A percentile compares a stretch with the other conserved stretches of the same genome.
phyloP scores from a whole-genome alignment of 176 grass and related monocot species.

The Hsuehochloa calcarea region DNA sequence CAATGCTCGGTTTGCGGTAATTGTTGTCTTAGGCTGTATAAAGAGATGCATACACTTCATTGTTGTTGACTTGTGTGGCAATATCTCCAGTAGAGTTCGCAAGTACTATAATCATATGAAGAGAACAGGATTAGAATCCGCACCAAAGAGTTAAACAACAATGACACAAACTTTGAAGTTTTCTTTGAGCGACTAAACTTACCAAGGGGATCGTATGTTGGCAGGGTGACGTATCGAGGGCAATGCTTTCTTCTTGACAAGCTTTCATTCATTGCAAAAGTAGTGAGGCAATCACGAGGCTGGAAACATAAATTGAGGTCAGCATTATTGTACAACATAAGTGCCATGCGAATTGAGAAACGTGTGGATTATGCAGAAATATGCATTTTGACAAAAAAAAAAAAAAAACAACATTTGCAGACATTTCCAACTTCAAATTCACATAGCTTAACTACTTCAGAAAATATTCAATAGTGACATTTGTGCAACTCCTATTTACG shows the following conservation, averaged over 20 bases:
- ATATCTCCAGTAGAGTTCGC: slow-evolving; percentile 40
- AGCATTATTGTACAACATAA: background rate
- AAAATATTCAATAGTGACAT: background rate
- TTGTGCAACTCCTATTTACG: background rate
- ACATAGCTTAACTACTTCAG: background rate
- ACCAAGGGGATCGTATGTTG: slow-evolving; percentile 62
- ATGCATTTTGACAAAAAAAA: slow-evolving; percentile 8
- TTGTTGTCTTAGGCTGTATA: slow-evolving; percentile 26
- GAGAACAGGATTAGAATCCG: slow-evolving; percentile 8
- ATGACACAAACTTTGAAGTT: background rate
- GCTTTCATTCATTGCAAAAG: slow-evolving; percentile 7
- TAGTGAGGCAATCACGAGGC: slow-evolving; percentile 76
- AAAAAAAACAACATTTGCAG: slow-evolving; percentile 5
- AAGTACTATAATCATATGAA: slow-evolving; percentile 19
- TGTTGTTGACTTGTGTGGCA: slow-evolving; percentile 16
- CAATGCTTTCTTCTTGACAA: slow-evolving; percentile 43
- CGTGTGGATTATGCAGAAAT: background rate
- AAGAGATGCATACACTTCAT: slow-evolving; percentile 2
- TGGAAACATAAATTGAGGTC: slow-evolving; percentile 39
- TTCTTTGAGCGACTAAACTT: slow-evolving; percentile 5
- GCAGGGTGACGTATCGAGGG: slow-evolving; percentile 57
- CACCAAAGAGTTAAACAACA: background rate
- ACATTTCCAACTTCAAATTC: background rate
- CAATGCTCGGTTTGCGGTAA: background rate
- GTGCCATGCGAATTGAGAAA: background rate